Conservation (phyloP, 768 basidiomycete genomes). For the Lactarius psammicola region DNA sequence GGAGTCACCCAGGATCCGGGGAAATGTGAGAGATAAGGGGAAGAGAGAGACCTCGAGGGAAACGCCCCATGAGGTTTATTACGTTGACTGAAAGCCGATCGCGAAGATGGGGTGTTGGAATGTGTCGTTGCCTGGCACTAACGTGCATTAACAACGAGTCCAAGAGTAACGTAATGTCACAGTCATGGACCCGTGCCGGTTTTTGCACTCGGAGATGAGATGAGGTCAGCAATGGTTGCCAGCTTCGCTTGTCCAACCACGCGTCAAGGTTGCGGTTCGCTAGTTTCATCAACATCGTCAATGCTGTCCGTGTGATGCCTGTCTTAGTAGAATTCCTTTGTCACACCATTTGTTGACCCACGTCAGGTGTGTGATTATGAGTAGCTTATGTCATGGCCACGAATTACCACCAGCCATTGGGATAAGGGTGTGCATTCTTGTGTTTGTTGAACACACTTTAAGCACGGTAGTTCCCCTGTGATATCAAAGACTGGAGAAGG, state of each 20-base stretch:
- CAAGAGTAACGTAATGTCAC: too few relatives aligned
- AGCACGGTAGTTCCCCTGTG: background rate
- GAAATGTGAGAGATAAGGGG: background rate
- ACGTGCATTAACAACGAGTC: too few relatives aligned
- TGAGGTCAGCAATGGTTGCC: too few relatives aligned
- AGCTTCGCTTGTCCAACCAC: too few relatives aligned
- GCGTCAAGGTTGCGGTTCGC: too few relatives aligned
- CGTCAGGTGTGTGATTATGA: too few relatives aligned
- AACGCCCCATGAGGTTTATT: background rate
- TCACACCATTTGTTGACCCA: too few relatives aligned
- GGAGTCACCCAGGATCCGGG: background rate
- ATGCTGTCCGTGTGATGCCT: too few relatives aligned
- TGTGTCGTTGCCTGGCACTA: background rate
- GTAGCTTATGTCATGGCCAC: background rate
- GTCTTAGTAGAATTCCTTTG: too few relatives aligned
- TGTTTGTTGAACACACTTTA: background rate
- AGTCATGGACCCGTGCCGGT: too few relatives aligned
- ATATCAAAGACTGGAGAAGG: background rate
- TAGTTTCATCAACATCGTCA: too few relatives aligned
- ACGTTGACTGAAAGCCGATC: background rate
- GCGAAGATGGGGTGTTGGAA: background rate
- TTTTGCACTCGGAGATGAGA: too few relatives aligned
- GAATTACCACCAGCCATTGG: background rate
- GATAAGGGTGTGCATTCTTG: background rate
- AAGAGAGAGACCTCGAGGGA: background rate